Conservation (phyloP, 306 rosid genomes). For the Comarum palustre region DNA sequence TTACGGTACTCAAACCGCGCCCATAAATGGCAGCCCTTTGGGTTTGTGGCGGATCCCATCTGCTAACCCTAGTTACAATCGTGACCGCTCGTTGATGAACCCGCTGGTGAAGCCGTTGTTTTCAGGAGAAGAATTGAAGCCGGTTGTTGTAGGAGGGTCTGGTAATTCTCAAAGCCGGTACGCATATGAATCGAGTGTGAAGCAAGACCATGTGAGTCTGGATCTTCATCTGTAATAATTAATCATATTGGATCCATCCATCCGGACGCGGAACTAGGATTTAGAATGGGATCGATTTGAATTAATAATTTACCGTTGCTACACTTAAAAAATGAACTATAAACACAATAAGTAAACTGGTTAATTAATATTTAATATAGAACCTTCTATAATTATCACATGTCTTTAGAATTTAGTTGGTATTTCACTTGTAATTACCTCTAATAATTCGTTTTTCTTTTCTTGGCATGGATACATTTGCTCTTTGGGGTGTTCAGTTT, state of each 20-base stretch:
- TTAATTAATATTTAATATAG: too few species aligned
- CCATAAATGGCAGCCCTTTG: slow-evolving; percentile 69
- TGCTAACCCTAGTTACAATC: slow-evolving; percentile 45
- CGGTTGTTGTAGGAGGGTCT: slow-evolving; percentile 32
- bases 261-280: too few species aligned
- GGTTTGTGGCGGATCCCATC: slow-evolving; percentile 69
- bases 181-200: slow-evolving; percentile 45
- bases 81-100: slow-evolving; percentile 42
- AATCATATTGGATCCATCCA: not conserved
- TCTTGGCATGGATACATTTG: too few species aligned
- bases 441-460: too few species aligned
- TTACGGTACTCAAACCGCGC: slow-evolving; percentile 39
- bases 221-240: slow-evolving; percentile 79
- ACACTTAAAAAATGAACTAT: too few species aligned
- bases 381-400: too few species aligned
- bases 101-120: slow-evolving; percentile 35
- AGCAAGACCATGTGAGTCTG: slow-evolving; percentile 75
- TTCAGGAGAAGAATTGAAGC: slow-evolving; percentile 45
- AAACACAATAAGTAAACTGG: too few species aligned
- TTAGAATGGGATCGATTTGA: too few species aligned
- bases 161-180: slow-evolving; percentile 37
- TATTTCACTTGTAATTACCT: too few species aligned
- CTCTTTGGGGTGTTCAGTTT: too few species aligned
- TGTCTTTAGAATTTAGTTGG: too few species aligned
- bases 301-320: too few species aligned